Evolutionary conservation across 768 basidiomycete species (phyloP), one percentile per base, ranked within the genome.

Genomic region (Xerocomus spinulosus): DNA sequence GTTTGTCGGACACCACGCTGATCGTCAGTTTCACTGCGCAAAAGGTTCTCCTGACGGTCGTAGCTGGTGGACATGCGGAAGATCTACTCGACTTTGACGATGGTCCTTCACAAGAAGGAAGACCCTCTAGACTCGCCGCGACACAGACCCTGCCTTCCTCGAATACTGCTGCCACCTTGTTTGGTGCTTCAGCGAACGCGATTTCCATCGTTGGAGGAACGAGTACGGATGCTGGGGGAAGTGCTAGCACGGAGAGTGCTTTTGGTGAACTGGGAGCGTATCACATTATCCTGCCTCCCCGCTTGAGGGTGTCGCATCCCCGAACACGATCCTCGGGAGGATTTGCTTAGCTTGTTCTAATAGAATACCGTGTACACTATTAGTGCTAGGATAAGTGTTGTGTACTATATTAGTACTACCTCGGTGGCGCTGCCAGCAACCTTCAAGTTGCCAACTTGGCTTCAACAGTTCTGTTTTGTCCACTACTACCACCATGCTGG

Each of bases 41-140:
- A 60, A 92, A 88, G 58, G 92, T 92, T 2, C 68, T 97, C n/a
- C 85, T 93, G 57, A 93, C 92, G 1, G 87, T 97, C 35, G 91
- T 80, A 20, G 83, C 84, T 4, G 95, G 95, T 9, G 90, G 93
- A 68, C 88, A 92, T 68, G 82, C 92, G 13, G 95, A 98, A 68
- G 97, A 98, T 65, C 71, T 96, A 5, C 83, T 97, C 51, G 93
- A 97, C 70, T 93, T 97, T 66, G 92, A 91, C 66, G 90, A 92
- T 55, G 73, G 72, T 13, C 75, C 81, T 3, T 67, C 75, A 4
- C 63, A 71, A 42, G 81, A 85, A 32, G 79, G 56, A 2, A 51
- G 85, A 55, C 82, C 86, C 5, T 83, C 86, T 9, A 85, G 85
- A 9, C 77, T 90, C 29, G 86, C 87, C 3, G 87, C 89, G 4